Base-by-base conservation (phyloP, 768 basidiomycete species). In the Podaxis sp. region DNA sequence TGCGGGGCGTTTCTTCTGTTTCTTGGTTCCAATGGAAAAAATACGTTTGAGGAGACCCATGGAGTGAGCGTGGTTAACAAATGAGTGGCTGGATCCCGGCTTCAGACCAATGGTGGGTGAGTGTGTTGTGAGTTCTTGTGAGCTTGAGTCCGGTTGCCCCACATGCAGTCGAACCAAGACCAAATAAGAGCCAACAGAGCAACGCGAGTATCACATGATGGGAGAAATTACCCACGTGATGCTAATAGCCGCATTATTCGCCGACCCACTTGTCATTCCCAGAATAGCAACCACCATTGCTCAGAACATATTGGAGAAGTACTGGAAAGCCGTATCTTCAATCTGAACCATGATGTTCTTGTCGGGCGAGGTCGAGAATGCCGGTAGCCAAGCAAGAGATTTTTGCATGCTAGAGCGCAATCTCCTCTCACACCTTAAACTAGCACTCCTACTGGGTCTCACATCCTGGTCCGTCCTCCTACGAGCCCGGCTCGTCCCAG, bases 371-470 rank as follows among this genome's bases (percentile, higher is more conserved):
- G 66, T 84, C 11, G 74, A 79, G 57, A 84, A 85, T 66, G 72
- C 72, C 26, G 86, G 85, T 49, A 87, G 89, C 66, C 77, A 78
- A 5, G 87, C 88, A n/a, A 80, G 89, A 68, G 90, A 92, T 70
- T 90, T 84, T 64, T 87, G 84, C 73, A 90, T 91, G 89, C 80
- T 92, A 13, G 90, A 91, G 72, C 81, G 90, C 56, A 91, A 92
- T 67, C 76, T 90, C 55, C 77, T 92, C 36, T 82, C 89, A 0
- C 87, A 92, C 69, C 64, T 89, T 59, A 89, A 85, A 67, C 80
- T 91, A 28, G 87, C 84, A 4, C 75, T 90, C 10, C 74, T 92
- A 24, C 77, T 92, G 30, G 82, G 83, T 7, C 76, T 91, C 1
- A 73, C 90, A 2, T 84, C 86, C 2, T 83, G 86, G 30, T 89